A percentile compares a stretch with the other conserved stretches of the same genome.
Evolutionary conservation across 192 early-diverging fungal species (phyloP).

Genomic region (Coemansia sp.): DNA sequence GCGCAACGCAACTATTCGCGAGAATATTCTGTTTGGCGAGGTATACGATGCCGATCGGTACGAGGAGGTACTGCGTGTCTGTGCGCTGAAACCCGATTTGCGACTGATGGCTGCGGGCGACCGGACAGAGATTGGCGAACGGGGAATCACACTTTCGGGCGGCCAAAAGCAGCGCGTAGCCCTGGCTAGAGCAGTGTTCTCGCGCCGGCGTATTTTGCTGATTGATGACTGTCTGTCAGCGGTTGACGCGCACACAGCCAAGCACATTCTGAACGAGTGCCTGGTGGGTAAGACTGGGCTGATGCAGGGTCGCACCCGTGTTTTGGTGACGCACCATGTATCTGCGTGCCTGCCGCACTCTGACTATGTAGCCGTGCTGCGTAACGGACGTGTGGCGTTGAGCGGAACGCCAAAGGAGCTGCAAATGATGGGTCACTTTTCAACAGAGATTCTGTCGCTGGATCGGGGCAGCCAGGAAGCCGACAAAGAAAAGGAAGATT

Average conservation of each 20-base stretch:
- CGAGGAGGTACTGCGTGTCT: conserved; percentile 74
- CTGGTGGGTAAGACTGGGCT: conserved; percentile 64
- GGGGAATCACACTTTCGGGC: conserved; percentile 79
- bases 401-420: conserved; percentile 57
- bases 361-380: conserved; percentile 60
- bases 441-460: conserved; percentile 8
- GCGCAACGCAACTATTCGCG: conserved; percentile 71
- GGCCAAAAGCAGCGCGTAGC: conserved; percentile 89
- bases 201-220: conserved; percentile 61
- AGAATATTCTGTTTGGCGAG: conserved; percentile 87
- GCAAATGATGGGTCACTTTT: conserved; percentile 10
- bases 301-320: conserved; percentile 72
- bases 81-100: conserved; percentile 83
- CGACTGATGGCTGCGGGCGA: conserved; percentile 84
- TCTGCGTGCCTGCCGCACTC: conserved; percentile 61
- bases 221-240: conserved; percentile 92
- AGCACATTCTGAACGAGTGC: conserved; percentile 77
- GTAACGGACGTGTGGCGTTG: conserved; percentile 59
- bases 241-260: conserved; percentile 92
- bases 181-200: conserved; percentile 86
- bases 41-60: conserved; percentile 75
- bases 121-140: conserved; percentile 91
- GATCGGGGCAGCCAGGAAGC: conserved; percentile 1
- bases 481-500: not conserved
- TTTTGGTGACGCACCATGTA: conserved; percentile 93